Base-by-base conservation (phyloP, 495 filamentous ascomycete genomes). In the Aspergillus bridgeri region DNA sequence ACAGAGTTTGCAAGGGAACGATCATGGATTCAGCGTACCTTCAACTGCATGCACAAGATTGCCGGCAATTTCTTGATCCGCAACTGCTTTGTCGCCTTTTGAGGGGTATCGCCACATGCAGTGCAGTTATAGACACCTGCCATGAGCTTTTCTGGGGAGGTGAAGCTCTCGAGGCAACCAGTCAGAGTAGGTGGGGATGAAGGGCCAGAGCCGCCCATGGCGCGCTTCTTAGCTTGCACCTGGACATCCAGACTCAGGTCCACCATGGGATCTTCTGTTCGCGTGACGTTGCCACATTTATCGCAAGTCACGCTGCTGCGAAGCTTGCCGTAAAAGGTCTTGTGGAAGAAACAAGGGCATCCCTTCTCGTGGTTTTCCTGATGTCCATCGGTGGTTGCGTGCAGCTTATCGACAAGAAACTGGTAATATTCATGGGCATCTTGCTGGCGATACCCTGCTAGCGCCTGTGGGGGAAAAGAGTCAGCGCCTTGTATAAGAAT, bases 401-500 rank as follows among this genome's bases (percentile, higher is more conserved):
- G 92, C 2, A 97, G 81, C 65, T 91, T 85, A 70, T 96, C 91
- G 38, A 92, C 85, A 5, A 97, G 80, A 66, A 95, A 96, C 67
- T 94, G 89, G 74, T 96, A 91, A 70, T 92, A 97, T 66, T 97
- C 92, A 68, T 97, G 92, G 2, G 92, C 91, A 67, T 97, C 92
- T 73, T 96, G 92, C 71, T 96, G 91, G 58, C 89, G 86, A 64
- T 93, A 92, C n/a, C 91, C 90, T 9, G 90, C 88, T 23, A 96
- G 80, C n/a, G 88, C 83, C 79, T 92, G 75, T 21, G 78, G n/a
- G n/a, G n/a, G n/a, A 75, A 7, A 78, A 77, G 70, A 69, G 66
- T 78, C 76, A 67, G 77, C 55, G 45, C 50, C 38, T 18, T 11
- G 6, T 48, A 48, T 21, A 23, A 9, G 29, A 44, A 29, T 19